These are phyloP conservation scores for Salix arbutifolia DNA, from an alignment of 345 rosid species.

Conservation along the genomic window DNA sequence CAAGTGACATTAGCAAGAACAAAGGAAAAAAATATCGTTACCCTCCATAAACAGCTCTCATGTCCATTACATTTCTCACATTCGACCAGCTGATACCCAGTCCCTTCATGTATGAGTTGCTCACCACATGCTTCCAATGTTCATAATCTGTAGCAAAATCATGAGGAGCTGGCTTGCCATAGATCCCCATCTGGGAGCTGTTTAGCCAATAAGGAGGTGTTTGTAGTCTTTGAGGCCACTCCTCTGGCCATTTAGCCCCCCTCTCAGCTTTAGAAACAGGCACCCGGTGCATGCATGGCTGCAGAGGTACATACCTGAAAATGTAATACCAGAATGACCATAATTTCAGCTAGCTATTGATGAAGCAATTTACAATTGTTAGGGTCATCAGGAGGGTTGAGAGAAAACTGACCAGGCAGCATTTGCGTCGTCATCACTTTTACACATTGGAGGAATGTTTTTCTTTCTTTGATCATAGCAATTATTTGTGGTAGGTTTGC, in stretches of 20 bases:
- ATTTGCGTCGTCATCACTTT: constrained; percentile 66
- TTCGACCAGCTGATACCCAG: constrained; percentile 79
- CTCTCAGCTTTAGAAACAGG: constrained; percentile 46
- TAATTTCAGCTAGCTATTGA: neutral
- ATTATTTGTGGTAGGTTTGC: constrained; percentile 67
- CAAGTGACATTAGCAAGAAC: neutral
- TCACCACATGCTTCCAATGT: constrained; percentile 77
- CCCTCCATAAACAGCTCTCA: constrained; percentile 96
- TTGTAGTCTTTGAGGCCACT: constrained; percentile 67
- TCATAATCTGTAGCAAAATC: constrained; percentile 69
- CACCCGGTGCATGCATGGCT: constrained; percentile 70
- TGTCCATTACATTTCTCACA: constrained; percentile 88
- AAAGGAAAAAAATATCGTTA: constrained; percentile 13
- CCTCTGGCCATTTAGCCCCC: constrained; percentile 70
- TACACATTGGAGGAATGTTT: constrained; percentile 70
- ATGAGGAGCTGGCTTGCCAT: constrained; percentile 79
- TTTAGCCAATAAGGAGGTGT: constrained; percentile 76
- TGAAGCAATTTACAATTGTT: neutral
- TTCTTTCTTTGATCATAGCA: constrained; percentile 70
- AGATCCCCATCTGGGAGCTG: constrained; percentile 86
- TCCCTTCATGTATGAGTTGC: constrained; percentile 59
- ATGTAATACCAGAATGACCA: neutral
- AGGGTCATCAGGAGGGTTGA: neutral
- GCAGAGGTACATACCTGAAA: constrained; percentile 84
- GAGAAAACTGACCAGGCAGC: constrained; percentile 65